Evolutionary conservation across 306 rosid genomes (phyloP).

Genomic region (Vigna mungo): DNA sequence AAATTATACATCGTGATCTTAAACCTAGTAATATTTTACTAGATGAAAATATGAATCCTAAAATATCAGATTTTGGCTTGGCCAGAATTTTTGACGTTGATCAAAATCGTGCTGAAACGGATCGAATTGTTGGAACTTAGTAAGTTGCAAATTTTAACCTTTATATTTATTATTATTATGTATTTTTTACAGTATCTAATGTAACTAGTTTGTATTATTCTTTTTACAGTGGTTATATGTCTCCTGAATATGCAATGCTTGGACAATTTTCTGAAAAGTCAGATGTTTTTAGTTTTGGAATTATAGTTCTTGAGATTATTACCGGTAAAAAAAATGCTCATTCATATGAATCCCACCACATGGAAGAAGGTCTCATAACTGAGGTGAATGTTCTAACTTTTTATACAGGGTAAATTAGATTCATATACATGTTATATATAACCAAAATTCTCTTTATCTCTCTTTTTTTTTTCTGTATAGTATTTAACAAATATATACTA

Average conservation of each 20-base stretch:
- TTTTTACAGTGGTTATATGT: neutral
- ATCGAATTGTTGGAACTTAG: neutral
- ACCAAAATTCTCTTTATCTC: too few relatives aligned
- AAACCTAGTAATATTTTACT: neutral
- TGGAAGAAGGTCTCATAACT: neutral
- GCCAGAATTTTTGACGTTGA: neutral
- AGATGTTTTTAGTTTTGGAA: neutral
- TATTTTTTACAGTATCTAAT: neutral
- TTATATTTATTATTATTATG: neutral
- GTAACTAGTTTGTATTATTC: neutral
- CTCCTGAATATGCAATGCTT: conserved; percentile 5
- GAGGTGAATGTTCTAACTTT: conserved; percentile 30
- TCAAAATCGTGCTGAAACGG: neutral
- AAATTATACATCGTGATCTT: neutral
- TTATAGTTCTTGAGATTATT: neutral
- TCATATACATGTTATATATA: too few relatives aligned
- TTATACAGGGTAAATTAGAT: neutral
- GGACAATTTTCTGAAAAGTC: neutral
- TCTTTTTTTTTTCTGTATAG: too few relatives aligned
- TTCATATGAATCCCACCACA: neutral
- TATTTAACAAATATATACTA: too few relatives aligned
- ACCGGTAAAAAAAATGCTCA: neutral
- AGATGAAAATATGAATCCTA: neutral
- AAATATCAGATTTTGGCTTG: neutral
- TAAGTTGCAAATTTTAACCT: neutral